Conservation (phyloP, 805 yeast species). For the Wickerhamomyces chaumierensis region DNA sequence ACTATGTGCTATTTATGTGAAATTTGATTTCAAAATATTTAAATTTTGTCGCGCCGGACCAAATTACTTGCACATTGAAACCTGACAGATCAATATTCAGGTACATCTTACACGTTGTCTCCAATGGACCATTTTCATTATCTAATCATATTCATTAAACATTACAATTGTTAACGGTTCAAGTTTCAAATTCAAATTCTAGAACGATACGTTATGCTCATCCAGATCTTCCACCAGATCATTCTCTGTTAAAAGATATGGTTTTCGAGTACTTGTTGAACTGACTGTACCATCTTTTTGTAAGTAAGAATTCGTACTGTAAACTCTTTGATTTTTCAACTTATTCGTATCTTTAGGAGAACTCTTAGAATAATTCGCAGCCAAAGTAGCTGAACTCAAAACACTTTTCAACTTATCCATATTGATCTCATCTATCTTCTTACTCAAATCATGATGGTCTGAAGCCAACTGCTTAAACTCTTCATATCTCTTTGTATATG, state of each 20-base stretch:
- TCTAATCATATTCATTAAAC: too few relatives aligned
- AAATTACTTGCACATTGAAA: too few relatives aligned
- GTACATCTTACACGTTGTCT: too few relatives aligned
- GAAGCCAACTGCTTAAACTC: constrained; percentile 19
- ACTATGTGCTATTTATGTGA: too few relatives aligned
- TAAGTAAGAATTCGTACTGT: constrained; percentile 20
- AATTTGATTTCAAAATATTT: too few relatives aligned
- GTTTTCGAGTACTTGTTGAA: background rate
- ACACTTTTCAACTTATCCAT: constrained; percentile 21
- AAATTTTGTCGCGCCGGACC: too few relatives aligned
- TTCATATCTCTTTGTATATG: constrained; percentile 14
- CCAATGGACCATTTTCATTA: too few relatives aligned
- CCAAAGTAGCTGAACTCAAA: constrained; percentile 8
- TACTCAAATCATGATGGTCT: constrained; percentile 17
- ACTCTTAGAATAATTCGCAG: constrained; percentile 3
- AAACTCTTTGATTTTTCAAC: constrained; percentile 6
- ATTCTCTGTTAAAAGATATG: background rate
- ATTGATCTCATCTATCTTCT: constrained; percentile 15
- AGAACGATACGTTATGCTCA: background rate
- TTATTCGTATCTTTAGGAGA: background rate
- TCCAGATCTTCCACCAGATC: background rate
- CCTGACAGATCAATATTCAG: too few relatives aligned
- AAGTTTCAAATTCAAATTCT: too few relatives aligned
- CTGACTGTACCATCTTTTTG: constrained; percentile 2
- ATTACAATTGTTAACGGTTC: too few relatives aligned